Evolutionary conservation across 192 early-diverging fungal species (phyloP).

Genomic region (Linnemannia elongata): DNA sequence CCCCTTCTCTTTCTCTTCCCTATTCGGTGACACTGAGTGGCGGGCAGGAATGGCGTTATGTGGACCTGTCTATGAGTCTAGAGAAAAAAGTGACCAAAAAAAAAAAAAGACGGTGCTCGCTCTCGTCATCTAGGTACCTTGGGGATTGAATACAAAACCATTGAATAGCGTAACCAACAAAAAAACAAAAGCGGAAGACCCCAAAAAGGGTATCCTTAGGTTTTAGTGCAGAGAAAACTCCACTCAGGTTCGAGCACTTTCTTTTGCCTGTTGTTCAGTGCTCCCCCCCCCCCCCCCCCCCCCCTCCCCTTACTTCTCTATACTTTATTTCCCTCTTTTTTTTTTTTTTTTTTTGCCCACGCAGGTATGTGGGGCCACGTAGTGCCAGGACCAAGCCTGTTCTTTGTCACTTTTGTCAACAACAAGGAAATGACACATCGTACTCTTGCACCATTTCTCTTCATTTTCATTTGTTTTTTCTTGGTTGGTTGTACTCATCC

Average conservation of each 20-base stretch:
- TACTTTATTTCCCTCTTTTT: not conserved
- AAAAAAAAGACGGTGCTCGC: not conserved
- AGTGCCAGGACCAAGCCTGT: not conserved
- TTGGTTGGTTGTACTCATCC: not conserved
- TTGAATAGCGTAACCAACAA: not conserved
- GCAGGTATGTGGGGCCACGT: conserved; percentile 4
- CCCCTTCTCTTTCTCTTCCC: not conserved
- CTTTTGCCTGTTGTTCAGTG: not conserved
- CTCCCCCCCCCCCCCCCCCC: not conserved
- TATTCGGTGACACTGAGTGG: not conserved
- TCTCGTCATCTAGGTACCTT: not conserved
- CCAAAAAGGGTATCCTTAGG: conserved; percentile 29
- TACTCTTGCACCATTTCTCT: not conserved
- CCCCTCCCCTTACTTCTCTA: conserved; percentile 7
- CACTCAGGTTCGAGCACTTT: not conserved
- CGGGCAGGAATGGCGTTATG: conserved; percentile 10
- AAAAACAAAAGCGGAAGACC: conserved; percentile 33
- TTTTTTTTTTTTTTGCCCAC: not conserved
- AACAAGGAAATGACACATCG: not conserved
- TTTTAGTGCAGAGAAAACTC: not conserved
- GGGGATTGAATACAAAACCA: not conserved
- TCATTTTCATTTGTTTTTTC: not conserved
- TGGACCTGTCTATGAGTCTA: not conserved
- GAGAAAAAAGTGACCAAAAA: not conserved
- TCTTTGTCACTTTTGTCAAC: too few species aligned